These are phyloP conservation scores for Aristolochia fimbriata DNA, from an alignment of 164 flowering plant species.

Conservation along the genomic window DNA sequence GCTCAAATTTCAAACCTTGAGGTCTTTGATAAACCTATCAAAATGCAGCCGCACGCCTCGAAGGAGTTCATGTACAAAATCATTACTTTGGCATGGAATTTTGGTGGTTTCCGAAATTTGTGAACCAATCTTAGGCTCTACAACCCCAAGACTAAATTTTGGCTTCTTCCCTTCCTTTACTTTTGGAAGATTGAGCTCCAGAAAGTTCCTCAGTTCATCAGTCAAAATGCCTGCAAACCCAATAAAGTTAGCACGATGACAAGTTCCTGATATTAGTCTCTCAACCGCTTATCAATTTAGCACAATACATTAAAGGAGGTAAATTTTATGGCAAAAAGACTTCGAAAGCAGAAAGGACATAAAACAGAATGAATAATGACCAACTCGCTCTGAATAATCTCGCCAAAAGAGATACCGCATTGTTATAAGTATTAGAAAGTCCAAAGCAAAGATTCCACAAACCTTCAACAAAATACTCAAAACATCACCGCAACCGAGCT, in stretches of 20 bases:
- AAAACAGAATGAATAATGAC: too few species aligned
- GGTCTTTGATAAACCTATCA: constrained; percentile 73
- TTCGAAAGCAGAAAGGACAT: too few species aligned
- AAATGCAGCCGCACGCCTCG: constrained; percentile 86
- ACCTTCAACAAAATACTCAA: too few species aligned
- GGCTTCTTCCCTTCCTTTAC: constrained; percentile 78
- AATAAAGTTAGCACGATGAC: background rate
- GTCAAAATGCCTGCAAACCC: constrained; percentile 63
- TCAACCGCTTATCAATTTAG: too few species aligned
- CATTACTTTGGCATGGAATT: constrained; percentile 83
- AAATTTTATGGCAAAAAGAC: too few species aligned
- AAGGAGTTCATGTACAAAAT: constrained; percentile 72
- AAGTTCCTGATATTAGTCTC: too few species aligned
- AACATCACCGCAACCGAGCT: too few species aligned
- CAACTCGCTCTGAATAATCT: too few species aligned
- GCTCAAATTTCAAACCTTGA: constrained; percentile 48
- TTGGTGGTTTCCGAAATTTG: constrained; percentile 74
- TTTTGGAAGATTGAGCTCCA: constrained; percentile 85
- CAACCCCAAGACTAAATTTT: constrained; percentile 68
- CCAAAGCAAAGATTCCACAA: too few species aligned
- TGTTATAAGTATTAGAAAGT: too few species aligned
- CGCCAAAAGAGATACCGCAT: too few species aligned
- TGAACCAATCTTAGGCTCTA: constrained; percentile 88
- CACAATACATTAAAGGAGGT: too few species aligned
- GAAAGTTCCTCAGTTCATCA: constrained; percentile 76